Percentiles rank a stretch among this genome's conserved stretches.
Conservation (phyloP, 352 stramenopile genomes). For the Pythium dissimile region DNA sequence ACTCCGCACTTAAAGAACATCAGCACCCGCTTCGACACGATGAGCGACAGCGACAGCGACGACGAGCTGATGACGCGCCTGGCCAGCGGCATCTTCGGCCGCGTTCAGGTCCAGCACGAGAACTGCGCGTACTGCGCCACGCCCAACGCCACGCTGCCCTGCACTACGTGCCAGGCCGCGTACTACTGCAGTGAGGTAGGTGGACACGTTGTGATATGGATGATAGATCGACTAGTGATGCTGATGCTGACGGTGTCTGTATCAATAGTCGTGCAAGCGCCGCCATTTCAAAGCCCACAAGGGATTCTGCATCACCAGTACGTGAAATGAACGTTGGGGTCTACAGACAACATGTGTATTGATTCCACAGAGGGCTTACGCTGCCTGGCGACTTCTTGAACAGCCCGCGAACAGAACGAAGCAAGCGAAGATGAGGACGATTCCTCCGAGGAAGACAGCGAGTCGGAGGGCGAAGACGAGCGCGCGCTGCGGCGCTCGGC, state of each 20-base stretch:
- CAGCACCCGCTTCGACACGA: too few species aligned
- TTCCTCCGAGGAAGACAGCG: conserved; percentile 68
- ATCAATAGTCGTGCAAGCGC: conserved; percentile 54
- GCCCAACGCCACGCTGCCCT: conserved; percentile 48
- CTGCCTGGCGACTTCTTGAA: too few species aligned
- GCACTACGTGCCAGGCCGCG: conserved; percentile 62
- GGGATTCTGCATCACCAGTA: conserved; percentile 61
- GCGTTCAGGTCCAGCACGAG: conserved; percentile 28
- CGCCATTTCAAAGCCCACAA: conserved; percentile 70
- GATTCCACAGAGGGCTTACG: too few species aligned
- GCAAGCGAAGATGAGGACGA: conserved; percentile 46
- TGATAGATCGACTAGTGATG: not conserved
- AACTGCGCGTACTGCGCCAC: conserved; percentile 75
- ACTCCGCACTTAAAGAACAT: not conserved
- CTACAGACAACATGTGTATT: too few species aligned
- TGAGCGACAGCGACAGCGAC: conserved; percentile 83
- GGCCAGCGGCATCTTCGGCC: conserved; percentile 34
- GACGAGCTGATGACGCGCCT: conserved; percentile 84
- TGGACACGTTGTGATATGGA: not conserved
- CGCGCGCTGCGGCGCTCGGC: conserved; percentile 20
- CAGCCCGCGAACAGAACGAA: conserved; percentile 61
- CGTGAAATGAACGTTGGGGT: too few species aligned
- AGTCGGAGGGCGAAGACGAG: conserved; percentile 62
- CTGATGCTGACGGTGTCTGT: not conserved
- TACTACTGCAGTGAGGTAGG: conserved; percentile 73